Conservation (phyloP, 2,329 filamentous ascomycete genomes). For the Paecilomyces fulvus region DNA sequence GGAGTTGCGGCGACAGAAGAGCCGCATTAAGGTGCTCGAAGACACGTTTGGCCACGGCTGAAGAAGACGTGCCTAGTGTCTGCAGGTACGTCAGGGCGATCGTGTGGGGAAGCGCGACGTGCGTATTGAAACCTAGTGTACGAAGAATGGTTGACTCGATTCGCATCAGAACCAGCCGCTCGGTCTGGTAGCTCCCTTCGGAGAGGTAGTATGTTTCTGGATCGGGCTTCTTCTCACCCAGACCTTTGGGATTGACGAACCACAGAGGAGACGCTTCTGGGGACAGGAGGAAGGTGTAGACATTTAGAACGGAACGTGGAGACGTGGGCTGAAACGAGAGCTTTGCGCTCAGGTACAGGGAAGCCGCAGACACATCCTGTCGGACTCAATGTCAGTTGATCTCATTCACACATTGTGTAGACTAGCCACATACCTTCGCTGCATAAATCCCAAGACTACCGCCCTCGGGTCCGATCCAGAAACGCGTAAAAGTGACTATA, state of each 20-base stretch:
- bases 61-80: constrained; percentile 62
- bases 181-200: constrained; percentile 61
- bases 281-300: constrained; percentile 73
- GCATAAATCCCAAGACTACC: constrained; percentile 36
- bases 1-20: constrained; percentile 74
- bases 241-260: constrained; percentile 26
- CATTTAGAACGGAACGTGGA: constrained; percentile 71
- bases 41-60: constrained; percentile 54
- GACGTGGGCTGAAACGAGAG: constrained; percentile 68
- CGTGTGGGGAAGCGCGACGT: constrained; percentile 76
- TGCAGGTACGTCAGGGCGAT: constrained; percentile 89
- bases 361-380: constrained; percentile 72
- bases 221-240: constrained; percentile 26
- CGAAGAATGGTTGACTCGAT: constrained; percentile 71
- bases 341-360: constrained; percentile 75
- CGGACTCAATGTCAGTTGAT: neutral
- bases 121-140: constrained; percentile 70
- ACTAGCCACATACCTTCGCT: constrained; percentile 26
- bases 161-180: constrained; percentile 57
- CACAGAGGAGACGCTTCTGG: constrained; percentile 46
- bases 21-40: constrained; percentile 79
- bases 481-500: constrained; percentile 71
- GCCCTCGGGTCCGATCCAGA: constrained; percentile 55
- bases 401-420: neutral
- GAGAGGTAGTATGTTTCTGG: constrained; percentile 59